Evolutionary conservation across 257 asterid genomes (phyloP), one percentile per base, ranked within the genome.

Genomic region (Haberlea rhodopensis): DNA sequence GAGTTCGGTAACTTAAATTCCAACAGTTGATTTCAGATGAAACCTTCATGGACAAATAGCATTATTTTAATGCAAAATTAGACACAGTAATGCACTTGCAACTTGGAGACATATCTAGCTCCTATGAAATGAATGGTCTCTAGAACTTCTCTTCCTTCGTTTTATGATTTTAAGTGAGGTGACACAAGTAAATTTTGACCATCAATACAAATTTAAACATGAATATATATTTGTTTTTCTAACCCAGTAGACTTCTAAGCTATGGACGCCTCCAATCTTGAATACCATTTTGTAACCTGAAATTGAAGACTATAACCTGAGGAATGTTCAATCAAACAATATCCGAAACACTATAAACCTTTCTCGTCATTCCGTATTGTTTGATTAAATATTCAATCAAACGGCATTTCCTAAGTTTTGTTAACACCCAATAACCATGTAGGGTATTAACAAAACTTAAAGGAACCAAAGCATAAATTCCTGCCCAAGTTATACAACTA

Each of bases 11-110:
- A 60, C 4, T 22, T 46, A n/a, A n/a, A n/a, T n/a, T n/a, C n/a
- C 24, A 15, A 28, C 46, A 52, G 65, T 45, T 18, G 60, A 54
- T 49, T 55, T 21, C 25, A 53, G 28, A 64, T 15, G 3, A 53
- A 49, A 4, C 11, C 46, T 28, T 51, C 18, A 24, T 23, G 29
- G 21, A 16, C 19, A 32, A 11, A 8, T 8, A 51, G 40, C 62
- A 52, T 15, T 58, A 32, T 60, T 61, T 46, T 53, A 21, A 10
- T 16, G n/a, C 55, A 68, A 48, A 68, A n/a, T n/a, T n/a, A n/a
- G n/a, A n/a, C n/a, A n/a, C n/a, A n/a, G n/a, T n/a, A n/a, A n/a
- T n/a, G n/a, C n/a, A n/a, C n/a, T n/a, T n/a, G 15, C 37, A 24
- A 27, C 19, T 20, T 27, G 24, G 23, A 11, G 16, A n/a, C n/a